Percentiles rank a stretch among this genome's conserved stretches.
Evolutionary conservation across 352 stramenopile genomes (phyloP).

Genomic region (Pythium utonaiense): DNA sequence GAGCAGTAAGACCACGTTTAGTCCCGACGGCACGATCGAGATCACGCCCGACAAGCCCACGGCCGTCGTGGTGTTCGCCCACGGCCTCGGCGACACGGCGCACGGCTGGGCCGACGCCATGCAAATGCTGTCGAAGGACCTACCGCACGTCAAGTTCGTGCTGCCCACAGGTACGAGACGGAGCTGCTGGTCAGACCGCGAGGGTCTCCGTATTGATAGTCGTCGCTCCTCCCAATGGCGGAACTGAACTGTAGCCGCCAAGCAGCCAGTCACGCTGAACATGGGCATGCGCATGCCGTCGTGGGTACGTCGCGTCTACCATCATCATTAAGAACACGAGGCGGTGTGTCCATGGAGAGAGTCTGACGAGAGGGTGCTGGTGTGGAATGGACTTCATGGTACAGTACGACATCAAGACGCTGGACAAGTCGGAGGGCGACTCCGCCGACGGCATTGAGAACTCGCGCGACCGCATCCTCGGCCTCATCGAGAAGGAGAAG

Average conservation of each 20-base stretch:
- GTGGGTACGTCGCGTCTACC: slow-evolving; percentile 58
- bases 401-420: slow-evolving; percentile 92
- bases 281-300: slow-evolving; percentile 92
- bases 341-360: no score
- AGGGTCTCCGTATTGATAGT: background rate
- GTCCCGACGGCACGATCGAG: slow-evolving; percentile 32
- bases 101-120: slow-evolving; percentile 83
- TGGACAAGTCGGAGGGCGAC: slow-evolving; percentile 85
- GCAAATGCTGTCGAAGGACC: slow-evolving; percentile 38
- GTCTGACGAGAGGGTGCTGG: no score
- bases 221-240: no score
- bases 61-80: slow-evolving; percentile 61
- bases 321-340: no score
- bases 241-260: background rate
- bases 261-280: slow-evolving; percentile 93
- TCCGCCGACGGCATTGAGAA: slow-evolving; percentile 88
- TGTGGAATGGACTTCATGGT: no score
- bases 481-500: slow-evolving; percentile 82
- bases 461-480: slow-evolving; percentile 60
- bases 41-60: slow-evolving; percentile 27
- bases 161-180: slow-evolving; percentile 55
- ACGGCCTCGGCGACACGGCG: slow-evolving; percentile 92
- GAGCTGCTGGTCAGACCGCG: no score
- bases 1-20: no score
- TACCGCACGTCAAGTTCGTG: slow-evolving; percentile 77